Evolutionary conservation across 768 basidiomycete species (phyloP), one percentile per base, ranked within the genome.

Genomic region (Pleurotus tuber-regium): DNA sequence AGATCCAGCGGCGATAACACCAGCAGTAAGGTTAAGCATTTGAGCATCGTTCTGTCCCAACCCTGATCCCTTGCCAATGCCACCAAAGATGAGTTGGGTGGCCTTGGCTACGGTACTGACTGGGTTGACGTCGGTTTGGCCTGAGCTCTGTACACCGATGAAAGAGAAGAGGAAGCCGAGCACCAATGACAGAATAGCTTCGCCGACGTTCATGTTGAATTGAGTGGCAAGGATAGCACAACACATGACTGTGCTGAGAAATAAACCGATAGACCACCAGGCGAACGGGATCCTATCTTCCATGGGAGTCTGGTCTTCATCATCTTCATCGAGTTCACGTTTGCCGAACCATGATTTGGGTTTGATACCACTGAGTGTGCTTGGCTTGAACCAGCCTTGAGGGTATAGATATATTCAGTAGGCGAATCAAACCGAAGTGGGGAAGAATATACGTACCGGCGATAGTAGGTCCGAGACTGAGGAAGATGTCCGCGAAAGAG

Each of bases 81-180:
- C 81, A 59, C 84, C 83, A 56, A 86, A 83, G 53, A 86, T 71
- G 52, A 86, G 76, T 61, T 86, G 83, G 3, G 82, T 78, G 16
- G 80, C 80, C 66, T 81, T 82, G 29, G 78, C 80, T 42, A 83
- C 78, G 28, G 80, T 78, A 5, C 78, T 75, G 41, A 84, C 74
- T 8, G 82, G 83, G 60, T 83, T 83, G 61, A 86, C 73, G 53
- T 83, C 81, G 4, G 82, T 86, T 53, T 74, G 67, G 19, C 84
- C 82, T 26, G 77, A 59, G 43, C 76, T 80, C 61, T 84, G 82
- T 7, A 82, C 82, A 35, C 78, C 83, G 56, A 86, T 79, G 68
- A 86, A 84, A 25, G 82, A 82, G 68, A 86, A 86, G 35, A 84
- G 39, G 70, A 84, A 85, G 26, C 79, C 78, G 35, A 84, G 73